Base-by-base conservation (phyloP, 192 early-diverging fungal species). In the Dissophora ornata region DNA sequence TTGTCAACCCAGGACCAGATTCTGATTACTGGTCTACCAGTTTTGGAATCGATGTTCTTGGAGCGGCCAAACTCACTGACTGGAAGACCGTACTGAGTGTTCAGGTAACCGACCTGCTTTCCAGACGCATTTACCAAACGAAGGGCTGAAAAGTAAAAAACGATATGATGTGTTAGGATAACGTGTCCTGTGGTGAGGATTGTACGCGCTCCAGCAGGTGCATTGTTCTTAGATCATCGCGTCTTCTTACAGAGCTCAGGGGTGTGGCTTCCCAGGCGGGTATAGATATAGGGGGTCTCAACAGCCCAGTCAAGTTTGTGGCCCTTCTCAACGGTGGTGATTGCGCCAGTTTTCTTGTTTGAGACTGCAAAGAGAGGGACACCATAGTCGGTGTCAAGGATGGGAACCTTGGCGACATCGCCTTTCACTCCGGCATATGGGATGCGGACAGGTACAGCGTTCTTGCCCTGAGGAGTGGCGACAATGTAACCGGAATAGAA, bases 401-500 rank as follows among this genome's bases (percentile, higher is more conserved):
- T 81, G 28, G 69, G 70, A 6, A 75, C 46, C 45, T 67, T 53
- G 34, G 57, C 26, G 30, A 74, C 18, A 58, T 77, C 57, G 26
- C 79, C 79, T 60, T 81, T 81, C 7, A 81, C 10, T 42, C 79
- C 79, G 6, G 67, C 49, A 36, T 81, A 81, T 5, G 71, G 64
- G 18, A 75, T 57, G 32, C 59, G 73, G 32, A 77, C 64, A 16
- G 73, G 53, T 52, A 77, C 38, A 21, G 57, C 26, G 16, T 26
- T 58, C 53, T 55, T 67, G 29, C 51, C 62, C 28, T 46, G 59
- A 42, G 70, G 77, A 24, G 60, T 57, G 18, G 83, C 66, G 26
- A 73, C 65, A 47, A 87, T 69, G 32, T 73, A 85, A 7, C 86
- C 86, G 30, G 79, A 82, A 67, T 85, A 87, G 45, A 87, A 75